phyloP scores from a whole-genome alignment of 2,329 filamentous ascomycete species.

The Hypoxylon sp. region DNA sequence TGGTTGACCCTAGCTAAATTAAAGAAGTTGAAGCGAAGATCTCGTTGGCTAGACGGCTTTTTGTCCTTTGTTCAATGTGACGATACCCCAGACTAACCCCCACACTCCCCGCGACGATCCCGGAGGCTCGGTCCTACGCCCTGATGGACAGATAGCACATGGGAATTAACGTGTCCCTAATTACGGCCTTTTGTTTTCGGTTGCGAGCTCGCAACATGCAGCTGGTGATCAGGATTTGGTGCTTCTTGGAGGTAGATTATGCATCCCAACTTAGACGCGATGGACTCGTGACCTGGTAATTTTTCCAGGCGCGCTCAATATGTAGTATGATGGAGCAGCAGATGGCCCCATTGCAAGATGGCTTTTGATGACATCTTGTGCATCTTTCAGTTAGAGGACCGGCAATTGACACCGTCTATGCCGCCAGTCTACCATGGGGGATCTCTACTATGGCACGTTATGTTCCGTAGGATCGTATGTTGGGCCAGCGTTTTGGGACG shows the following conservation, averaged over 20 bases:
- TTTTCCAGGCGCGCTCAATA: slow-evolving; percentile 41
- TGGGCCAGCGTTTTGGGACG: slow-evolving; percentile 13
- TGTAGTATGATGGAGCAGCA: slow-evolving; percentile 35
- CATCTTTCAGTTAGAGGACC: slow-evolving; percentile 33
- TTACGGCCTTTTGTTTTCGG: slow-evolving; percentile 18
- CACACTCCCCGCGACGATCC: slow-evolving; percentile 45
- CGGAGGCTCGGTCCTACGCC: slow-evolving; percentile 45
- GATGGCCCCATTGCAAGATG: slow-evolving; percentile 38
- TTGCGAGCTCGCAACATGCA: slow-evolving; percentile 32
- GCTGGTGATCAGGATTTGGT: slow-evolving; percentile 25
- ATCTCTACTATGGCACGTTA: slow-evolving; percentile 42
- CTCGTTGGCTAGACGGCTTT: slow-evolving; percentile 28
- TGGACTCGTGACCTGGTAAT: slow-evolving; percentile 46
- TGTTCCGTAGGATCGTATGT: slow-evolving; percentile 37
- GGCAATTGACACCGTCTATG: slow-evolving; percentile 47
- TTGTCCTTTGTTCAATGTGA: slow-evolving; percentile 29
- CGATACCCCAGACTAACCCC: slow-evolving; percentile 40
- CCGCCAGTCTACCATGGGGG: slow-evolving; percentile 28
- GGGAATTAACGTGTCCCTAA: slow-evolving; percentile 28
- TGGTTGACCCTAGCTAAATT: slow-evolving; percentile 39
- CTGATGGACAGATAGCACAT: slow-evolving; percentile 43
- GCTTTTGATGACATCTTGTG: slow-evolving; percentile 37
- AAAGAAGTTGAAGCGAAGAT: slow-evolving; percentile 26
- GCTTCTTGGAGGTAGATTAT: slow-evolving; percentile 39
- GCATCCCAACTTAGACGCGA: slow-evolving; percentile 44